Base-by-base conservation (phyloP, 148 eudicot species). In the Mesembryanthemum crystallinum region DNA sequence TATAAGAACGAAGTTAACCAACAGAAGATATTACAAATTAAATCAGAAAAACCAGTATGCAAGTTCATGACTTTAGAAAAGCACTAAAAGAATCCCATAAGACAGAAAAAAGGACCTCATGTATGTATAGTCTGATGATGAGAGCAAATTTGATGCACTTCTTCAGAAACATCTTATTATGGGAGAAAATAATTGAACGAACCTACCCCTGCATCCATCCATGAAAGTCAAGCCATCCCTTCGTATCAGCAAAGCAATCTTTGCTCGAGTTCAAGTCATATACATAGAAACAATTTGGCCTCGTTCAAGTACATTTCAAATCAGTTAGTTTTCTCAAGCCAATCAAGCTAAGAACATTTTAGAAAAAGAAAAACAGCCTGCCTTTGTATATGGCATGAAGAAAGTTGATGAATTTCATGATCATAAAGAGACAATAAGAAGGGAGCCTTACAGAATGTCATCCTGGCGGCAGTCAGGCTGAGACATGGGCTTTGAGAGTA, bases 371-470 rank as follows among this genome's bases (percentile, higher is more conserved):
- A 89, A 78, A 92, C 70, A 64, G 87, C 78, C 65, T 82, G 87
- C 78, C 97, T 84, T 79, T 90, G 98, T 76, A 89, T 78, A 80
- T 92, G 96, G 72, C 76, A 29, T 65, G 81, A 77, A 23, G 88
- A 80, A 62, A 78, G 70, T 60, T 72, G 75, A 43, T 65, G 52
- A n/a, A 35, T 64, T 68, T 77, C 78, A 27, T 37, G 49, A 80
- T 74, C 73, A 72, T 63, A 69, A 57, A 72, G 63, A 66, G 81
- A 81, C 33, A 73, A 61, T 77, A 84, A 62, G 78, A 94, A 90
- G 98, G 29, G 97, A 92, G 70, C 84, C 93, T 83, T 90, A 91
- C 60, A 89, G 82, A 69, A 72, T 80, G 76, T 82, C 86, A 64
- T 82, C 80, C 65, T 76, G 83, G 69, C 66, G 76, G 76, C 55